A percentile compares a stretch with the other conserved stretches of the same genome.
phyloP scores from a whole-genome alignment of 2,329 filamentous ascomycete species.

The Escovopsis sp. region DNA sequence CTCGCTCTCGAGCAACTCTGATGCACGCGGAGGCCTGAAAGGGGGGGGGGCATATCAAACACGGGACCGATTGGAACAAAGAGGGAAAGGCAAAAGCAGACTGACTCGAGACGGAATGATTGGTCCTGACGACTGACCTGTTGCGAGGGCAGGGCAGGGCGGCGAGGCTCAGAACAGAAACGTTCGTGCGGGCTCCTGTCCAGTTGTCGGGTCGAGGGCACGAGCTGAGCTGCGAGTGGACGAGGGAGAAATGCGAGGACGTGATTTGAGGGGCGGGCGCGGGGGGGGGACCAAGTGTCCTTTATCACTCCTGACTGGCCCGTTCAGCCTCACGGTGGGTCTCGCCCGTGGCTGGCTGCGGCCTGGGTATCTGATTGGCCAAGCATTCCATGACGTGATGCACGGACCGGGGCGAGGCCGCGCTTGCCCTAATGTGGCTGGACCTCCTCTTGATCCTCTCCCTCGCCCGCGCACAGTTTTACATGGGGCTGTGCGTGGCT shows the following conservation, averaged over 20 bases:
- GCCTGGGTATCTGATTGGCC: slow-evolving; percentile 16
- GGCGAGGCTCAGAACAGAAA: too few relatives aligned
- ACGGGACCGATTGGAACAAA: neutral
- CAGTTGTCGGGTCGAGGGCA: too few relatives aligned
- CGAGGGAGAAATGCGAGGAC: slow-evolving; percentile 26
- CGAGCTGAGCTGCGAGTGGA: slow-evolving; percentile 11
- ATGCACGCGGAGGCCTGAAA: too few relatives aligned
- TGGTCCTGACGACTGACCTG: slow-evolving; percentile 26
- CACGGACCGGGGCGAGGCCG: slow-evolving; percentile 6
- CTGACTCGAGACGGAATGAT: slow-evolving; percentile 24
- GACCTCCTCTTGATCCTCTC: too few relatives aligned
- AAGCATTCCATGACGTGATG: slow-evolving; percentile 11
- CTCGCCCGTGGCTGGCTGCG: slow-evolving; percentile 11
- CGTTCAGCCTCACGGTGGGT: slow-evolving; percentile 28
- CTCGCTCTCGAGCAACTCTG: slow-evolving; percentile 4
- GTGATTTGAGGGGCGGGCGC: slow-evolving; percentile 37
- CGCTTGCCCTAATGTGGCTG: too few relatives aligned
- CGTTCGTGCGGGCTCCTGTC: too few relatives aligned
- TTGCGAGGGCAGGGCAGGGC: slow-evolving; percentile 16
- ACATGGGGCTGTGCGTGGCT: too few relatives aligned
- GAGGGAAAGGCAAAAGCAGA: too few relatives aligned
- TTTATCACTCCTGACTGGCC: slow-evolving; percentile 35
- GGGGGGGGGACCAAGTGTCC: slow-evolving; percentile 19
- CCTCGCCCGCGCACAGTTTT: too few relatives aligned
- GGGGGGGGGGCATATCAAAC: slow-evolving; percentile 18